Evolutionary conservation across 148 eudicot genomes (phyloP).

Genomic region (Rhododendron vialii): DNA sequence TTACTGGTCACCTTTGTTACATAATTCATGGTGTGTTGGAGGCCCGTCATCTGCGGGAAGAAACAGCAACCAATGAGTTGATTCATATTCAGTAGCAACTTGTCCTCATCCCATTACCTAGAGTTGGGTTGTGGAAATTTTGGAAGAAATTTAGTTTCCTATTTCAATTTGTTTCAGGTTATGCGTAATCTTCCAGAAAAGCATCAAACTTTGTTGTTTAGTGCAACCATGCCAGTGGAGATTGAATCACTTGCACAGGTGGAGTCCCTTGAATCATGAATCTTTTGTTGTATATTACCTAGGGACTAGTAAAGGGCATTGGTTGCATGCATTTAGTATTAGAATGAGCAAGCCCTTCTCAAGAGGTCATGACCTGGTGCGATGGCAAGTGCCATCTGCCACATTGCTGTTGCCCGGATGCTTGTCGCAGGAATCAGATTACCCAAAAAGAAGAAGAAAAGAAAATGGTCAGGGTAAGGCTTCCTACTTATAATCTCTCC

Average conservation of each 20-base stretch:
- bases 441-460: neutral
- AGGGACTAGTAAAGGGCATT: neutral
- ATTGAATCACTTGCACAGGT: constrained; percentile 58
- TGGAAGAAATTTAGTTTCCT: neutral
- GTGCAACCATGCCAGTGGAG: constrained; percentile 62
- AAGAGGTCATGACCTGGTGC: neutral
- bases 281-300: neutral
- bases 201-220: constrained; percentile 50
- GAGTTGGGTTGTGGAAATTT: neutral
- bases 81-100: neutral
- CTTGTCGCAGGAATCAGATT: neutral
- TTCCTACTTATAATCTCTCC: neutral
- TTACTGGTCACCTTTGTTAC: neutral
- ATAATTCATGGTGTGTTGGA: neutral
- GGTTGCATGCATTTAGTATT: constrained; percentile 3
- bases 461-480: neutral
- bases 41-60: neutral
- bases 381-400: neutral
- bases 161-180: constrained; percentile 27
- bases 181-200: constrained; percentile 46
- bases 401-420: neutral
- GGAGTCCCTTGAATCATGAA: neutral
- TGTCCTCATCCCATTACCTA: neutral
- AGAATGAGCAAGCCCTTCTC: neutral
- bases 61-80: neutral